These are phyloP conservation scores for Hypoxylon sp. DNA, from an alignment of 2,329 filamentous ascomycete genomes.

Conservation along the genomic window DNA sequence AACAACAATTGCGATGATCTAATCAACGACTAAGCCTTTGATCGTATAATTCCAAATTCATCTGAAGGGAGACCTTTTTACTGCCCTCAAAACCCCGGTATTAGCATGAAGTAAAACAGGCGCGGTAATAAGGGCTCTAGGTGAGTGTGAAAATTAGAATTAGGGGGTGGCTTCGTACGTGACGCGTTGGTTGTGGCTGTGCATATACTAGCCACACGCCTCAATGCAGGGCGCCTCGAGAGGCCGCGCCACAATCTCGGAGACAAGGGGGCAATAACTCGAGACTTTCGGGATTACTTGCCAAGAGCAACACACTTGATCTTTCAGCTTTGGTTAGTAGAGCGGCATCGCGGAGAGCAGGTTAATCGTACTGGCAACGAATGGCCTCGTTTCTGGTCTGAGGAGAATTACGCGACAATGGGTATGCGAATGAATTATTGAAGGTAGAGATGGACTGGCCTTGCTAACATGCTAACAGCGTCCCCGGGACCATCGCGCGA, in stretches of 20 bases:
- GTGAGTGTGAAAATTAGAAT: too few relatives aligned
- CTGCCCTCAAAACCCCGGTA: not conserved
- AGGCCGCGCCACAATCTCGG: conserved; percentile 33
- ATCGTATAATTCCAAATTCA: not conserved
- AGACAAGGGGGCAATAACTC: conserved; percentile 1
- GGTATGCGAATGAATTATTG: conserved; percentile 24
- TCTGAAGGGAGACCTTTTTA: not conserved
- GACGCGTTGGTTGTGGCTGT: not conserved
- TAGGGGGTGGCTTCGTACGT: not conserved
- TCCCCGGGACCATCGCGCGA: conserved; percentile 63
- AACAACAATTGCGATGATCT: too few relatives aligned
- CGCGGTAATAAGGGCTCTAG: too few relatives aligned
- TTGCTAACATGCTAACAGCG: conserved; percentile 41
- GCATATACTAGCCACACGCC: conserved; percentile 12
- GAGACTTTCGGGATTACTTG: not conserved
- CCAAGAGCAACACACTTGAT: conserved; percentile 17
- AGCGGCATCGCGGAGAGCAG: not conserved
- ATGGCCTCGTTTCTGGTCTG: conserved; percentile 31
- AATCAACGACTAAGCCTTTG: too few relatives aligned
- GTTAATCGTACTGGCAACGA: conserved; percentile 10
- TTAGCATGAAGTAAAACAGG: not conserved
- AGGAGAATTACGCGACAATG: conserved; percentile 34
- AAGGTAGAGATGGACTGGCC: not conserved
- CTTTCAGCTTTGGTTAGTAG: conserved; percentile 1
- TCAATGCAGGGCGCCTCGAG: not conserved